Conservation (phyloP, 495 filamentous ascomycete species). For the Xylaria palmicola region DNA sequence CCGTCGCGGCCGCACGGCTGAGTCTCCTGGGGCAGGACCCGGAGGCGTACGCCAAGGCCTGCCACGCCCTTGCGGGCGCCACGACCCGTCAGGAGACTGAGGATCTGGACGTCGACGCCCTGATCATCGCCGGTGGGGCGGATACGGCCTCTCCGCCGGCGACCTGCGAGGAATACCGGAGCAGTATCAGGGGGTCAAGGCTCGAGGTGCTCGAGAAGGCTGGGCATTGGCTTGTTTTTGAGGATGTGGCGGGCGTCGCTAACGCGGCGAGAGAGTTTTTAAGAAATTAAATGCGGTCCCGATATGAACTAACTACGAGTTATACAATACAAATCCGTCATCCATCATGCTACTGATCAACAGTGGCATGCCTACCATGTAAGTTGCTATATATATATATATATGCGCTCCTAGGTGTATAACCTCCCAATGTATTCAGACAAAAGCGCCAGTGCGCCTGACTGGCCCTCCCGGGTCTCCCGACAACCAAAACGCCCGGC, state of each 20-base stretch:
- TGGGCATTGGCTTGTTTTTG: conserved; percentile 48
- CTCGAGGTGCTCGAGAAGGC: conserved; percentile 33
- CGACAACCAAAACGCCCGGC: too few species aligned
- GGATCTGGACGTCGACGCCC: neutral
- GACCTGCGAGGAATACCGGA: neutral
- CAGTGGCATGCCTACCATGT: too few species aligned
- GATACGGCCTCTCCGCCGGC: neutral
- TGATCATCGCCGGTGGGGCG: neutral
- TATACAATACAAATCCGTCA: too few species aligned
- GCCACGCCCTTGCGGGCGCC: conserved; percentile 46
- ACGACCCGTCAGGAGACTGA: conserved; percentile 23
- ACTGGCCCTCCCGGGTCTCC: too few species aligned
- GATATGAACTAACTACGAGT: too few species aligned
- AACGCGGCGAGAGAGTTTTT: conserved; percentile 26
- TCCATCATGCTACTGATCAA: too few species aligned
- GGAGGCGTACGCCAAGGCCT: conserved; percentile 57
- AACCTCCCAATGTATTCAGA: too few species aligned
- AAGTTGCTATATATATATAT: too few species aligned
- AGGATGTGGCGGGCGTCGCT: conserved; percentile 35
- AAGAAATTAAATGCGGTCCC: too few species aligned
- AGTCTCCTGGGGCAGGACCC: conserved; percentile 47
- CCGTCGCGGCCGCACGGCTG: conserved; percentile 37
- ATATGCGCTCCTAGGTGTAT: too few species aligned
- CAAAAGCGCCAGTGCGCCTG: too few species aligned
- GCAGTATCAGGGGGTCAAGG: neutral